Percentiles rank a stretch among this genome's conserved stretches.
Conservation (phyloP, 305 asterid genomes). For the Nicotiana rustica region DNA sequence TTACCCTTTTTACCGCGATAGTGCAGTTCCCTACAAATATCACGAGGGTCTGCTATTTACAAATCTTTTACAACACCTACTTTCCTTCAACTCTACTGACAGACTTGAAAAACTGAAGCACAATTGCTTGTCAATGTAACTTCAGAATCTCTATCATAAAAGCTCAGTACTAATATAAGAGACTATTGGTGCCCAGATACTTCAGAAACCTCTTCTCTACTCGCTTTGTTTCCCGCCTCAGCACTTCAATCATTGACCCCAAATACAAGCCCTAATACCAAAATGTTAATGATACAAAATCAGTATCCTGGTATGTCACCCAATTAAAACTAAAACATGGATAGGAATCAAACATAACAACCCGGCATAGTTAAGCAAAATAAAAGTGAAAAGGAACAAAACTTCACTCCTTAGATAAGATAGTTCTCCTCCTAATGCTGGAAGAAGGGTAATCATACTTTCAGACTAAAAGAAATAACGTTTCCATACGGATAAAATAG, state of each 20-base stretch:
- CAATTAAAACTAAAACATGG: not conserved
- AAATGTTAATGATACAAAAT: constrained; percentile 36
- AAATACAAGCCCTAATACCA: constrained; percentile 66
- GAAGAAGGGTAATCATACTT: too few relatives aligned
- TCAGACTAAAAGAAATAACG: not conserved
- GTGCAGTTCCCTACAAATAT: not conserved
- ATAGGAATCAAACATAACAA: not conserved
- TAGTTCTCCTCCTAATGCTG: too few relatives aligned
- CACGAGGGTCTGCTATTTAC: constrained; percentile 9
- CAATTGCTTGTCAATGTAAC: not conserved
- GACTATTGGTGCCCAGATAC: not conserved
- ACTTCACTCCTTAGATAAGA: too few relatives aligned
- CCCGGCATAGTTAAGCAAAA: not conserved
- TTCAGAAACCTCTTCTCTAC: not conserved
- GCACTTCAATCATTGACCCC: constrained; percentile 63
- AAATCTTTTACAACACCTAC: not conserved
- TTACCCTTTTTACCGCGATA: not conserved
- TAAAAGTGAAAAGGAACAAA: not conserved
- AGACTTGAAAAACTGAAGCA: constrained; percentile 15
- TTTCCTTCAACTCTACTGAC: not conserved
- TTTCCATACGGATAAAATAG: not conserved
- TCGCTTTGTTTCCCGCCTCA: not conserved
- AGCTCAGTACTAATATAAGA: not conserved
- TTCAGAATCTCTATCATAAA: not conserved
- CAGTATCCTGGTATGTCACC: constrained; percentile 19